Conservation (phyloP, 768 basidiomycete species). For the Naganishia kalamii region DNA sequence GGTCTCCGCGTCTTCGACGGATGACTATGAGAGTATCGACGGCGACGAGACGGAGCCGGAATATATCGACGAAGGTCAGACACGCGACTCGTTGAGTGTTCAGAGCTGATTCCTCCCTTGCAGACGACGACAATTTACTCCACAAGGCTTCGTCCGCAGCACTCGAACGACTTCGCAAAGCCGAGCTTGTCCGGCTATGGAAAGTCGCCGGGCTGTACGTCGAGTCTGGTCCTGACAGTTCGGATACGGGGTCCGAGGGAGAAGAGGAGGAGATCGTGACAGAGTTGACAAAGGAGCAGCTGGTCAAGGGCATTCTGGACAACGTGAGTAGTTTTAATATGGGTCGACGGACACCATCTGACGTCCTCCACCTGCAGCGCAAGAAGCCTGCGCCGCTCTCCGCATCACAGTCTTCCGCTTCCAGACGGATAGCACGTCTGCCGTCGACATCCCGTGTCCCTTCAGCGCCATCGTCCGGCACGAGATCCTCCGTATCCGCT, state of each 20-base stretch:
- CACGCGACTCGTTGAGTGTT: not conserved
- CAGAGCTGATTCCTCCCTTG: not conserved
- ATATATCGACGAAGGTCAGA: not conserved
- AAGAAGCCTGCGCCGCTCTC: constrained; percentile 1
- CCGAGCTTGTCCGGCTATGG: constrained; percentile 44
- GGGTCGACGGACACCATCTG: not conserved
- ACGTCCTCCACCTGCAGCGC: not conserved
- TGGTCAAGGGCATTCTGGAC: constrained; percentile 41
- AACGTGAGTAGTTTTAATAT: constrained; percentile 28
- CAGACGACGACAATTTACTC: constrained; percentile 43
- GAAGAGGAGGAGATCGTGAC: constrained; percentile 28
- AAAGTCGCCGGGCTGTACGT: constrained; percentile 44
- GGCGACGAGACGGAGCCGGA: not conserved
- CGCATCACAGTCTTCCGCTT: constrained; percentile 1
- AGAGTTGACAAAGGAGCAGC: constrained; percentile 39
- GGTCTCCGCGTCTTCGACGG: not conserved
- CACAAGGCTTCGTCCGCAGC: constrained; percentile 38
- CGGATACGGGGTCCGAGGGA: constrained; percentile 24
- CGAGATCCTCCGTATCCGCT: constrained; percentile 19
- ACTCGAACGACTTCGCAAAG: constrained; percentile 38
- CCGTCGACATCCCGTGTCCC: not conserved
- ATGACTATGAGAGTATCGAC: constrained; percentile 3
- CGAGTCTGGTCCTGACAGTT: not conserved
- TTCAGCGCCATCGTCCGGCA: constrained; percentile 12
- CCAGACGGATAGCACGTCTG: not conserved